phyloP scores from a whole-genome alignment of 345 rosid species.

The Eucalyptus microcorys region DNA sequence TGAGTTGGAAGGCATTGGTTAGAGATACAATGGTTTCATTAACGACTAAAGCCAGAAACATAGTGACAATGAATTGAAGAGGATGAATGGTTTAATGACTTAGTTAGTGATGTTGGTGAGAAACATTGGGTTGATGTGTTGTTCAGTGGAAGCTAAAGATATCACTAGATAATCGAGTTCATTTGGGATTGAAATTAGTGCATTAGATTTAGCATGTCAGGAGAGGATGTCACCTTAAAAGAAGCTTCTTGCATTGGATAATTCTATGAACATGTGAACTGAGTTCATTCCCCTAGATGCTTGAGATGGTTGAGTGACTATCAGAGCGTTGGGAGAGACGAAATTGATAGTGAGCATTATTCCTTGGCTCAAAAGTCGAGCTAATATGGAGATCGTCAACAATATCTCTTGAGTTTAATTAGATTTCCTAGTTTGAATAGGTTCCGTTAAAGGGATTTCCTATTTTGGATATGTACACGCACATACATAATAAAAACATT shows the following conservation, averaged over 20 bases:
- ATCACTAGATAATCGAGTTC: background rate
- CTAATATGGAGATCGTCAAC: background rate
- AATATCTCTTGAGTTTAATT: background rate
- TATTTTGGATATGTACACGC: no score
- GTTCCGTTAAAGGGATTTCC: no score
- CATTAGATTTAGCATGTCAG: background rate
- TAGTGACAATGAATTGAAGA: no score
- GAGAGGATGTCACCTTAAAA: background rate
- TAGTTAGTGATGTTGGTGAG: background rate
- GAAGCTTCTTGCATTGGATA: background rate
- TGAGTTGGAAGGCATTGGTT: no score
- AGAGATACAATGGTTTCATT: no score
- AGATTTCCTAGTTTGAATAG: no score
- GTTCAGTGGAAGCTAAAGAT: background rate
- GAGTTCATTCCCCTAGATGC: background rate
- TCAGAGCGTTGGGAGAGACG: rapidly evolving
- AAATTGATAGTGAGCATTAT: background rate
- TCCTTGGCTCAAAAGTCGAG: background rate
- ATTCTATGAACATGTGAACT: background rate
- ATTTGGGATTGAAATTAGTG: background rate
- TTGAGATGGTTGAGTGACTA: background rate
- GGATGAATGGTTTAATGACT: no score
- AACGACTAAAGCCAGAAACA: no score
- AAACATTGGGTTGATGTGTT: background rate
- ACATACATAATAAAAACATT: no score